Evolutionary conservation across 768 basidiomycete species (phyloP), one percentile per base, ranked within the genome.

Genomic region (Leucosporidium yakuticum): DNA sequence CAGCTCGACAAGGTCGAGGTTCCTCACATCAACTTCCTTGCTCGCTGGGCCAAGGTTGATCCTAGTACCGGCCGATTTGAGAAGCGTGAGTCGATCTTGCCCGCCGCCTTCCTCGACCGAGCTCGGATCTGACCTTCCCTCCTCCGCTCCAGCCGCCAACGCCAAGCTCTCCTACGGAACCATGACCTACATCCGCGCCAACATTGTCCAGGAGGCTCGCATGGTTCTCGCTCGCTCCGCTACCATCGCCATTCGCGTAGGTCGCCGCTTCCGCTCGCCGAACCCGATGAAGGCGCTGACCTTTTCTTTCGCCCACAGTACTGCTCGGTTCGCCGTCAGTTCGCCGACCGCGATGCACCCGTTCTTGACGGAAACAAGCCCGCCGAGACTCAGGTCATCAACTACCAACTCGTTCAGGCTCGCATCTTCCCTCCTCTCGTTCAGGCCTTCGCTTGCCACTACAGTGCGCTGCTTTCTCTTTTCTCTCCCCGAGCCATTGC

Each of bases 351-450:
- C 14, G 77, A 77, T 54, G 75, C 76, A 1, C 76, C 74, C 11
- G 63, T 64, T 21, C 62, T 64, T 27, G 72, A 74, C 29, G 67
- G 67, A 25, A 59, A 60, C 44, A 63, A 74, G 70, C 67, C 67
- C 20, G 65, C 64, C 62, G 76, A 77, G 64, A 73, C 63, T 4
- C 71, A 69, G 27, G 76, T 77, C 32, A 54, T 77, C 31, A 76
- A 76, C 74, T 77, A 77, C 69, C 73, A 70, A 49, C 69, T 76
- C 64, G 77, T 77, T 23, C 77, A 77, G 60, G 70, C 68, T 17
- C 58, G 67, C 60, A 65, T 76, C 61, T 69, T 70, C 65, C 67
- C 69, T 23, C 69, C 68, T 6, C 69, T 74, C 60, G 65, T 70
- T 14, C 71, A 65, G 59, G 66, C 69, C 14, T 61, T 69, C 69